phyloP scores from a whole-genome alignment of 805 yeast species.

The Wickerhamiella kazuoi region DNA sequence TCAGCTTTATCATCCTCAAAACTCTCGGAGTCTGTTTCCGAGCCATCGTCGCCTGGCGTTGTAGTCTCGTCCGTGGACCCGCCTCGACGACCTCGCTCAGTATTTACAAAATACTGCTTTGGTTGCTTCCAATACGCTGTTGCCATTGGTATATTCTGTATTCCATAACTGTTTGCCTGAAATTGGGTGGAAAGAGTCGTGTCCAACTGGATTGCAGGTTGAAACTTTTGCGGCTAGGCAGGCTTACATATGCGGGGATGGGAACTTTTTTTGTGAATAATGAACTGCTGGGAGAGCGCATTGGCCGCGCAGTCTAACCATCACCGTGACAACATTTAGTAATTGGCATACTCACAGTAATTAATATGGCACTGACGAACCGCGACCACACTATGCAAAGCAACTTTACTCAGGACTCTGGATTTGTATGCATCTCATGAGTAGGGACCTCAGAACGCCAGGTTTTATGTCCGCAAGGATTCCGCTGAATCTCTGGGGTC shows the following conservation, averaged over 20 bases:
- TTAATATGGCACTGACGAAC: too few relatives aligned
- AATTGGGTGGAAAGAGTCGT: background rate
- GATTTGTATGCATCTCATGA: too few relatives aligned
- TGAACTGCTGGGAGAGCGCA: background rate
- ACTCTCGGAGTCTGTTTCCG: slow-evolving; percentile 27
- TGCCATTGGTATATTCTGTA: slow-evolving; percentile 1
- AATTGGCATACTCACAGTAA: too few relatives aligned
- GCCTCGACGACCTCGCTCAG: background rate
- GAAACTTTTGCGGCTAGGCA: background rate
- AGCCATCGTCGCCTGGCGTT: background rate
- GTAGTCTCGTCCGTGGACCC: background rate
- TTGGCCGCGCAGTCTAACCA: too few relatives aligned
- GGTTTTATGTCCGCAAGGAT: too few relatives aligned
- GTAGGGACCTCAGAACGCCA: too few relatives aligned
- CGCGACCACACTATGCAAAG: too few relatives aligned
- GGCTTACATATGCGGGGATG: background rate
- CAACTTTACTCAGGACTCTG: too few relatives aligned
- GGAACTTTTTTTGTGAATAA: too few relatives aligned
- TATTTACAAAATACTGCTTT: slow-evolving; percentile 1
- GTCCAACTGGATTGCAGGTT: background rate
- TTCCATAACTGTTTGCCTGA: background rate
- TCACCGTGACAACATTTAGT: too few relatives aligned
- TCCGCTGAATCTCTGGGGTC: too few relatives aligned
- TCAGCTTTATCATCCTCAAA: slow-evolving; percentile 23
- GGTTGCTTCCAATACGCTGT: slow-evolving; percentile 2